Evolutionary conservation across 228 moss, liverwort and hornwort genomes (phyloP), one percentile per base, ranked within the genome.

Genomic region (Sphagnum fallax): DNA sequence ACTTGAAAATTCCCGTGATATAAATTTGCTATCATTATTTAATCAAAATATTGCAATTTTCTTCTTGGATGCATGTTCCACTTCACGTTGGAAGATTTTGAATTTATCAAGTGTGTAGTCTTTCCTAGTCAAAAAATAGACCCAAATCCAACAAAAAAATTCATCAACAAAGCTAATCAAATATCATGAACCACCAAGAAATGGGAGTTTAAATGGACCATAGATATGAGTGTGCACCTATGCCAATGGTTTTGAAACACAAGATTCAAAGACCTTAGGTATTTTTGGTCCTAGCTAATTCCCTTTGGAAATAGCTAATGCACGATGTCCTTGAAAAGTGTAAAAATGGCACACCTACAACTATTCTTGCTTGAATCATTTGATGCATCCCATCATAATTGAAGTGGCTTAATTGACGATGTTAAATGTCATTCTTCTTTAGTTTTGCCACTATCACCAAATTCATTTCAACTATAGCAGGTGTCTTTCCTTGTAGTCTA

Each of bases 151-250:
- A 50, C 71, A 16, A n/a, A 53, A 12, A 16, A 66, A 11, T 76
- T 76, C 66, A 18, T 65, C 70, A 10, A 64, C 65, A 5, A 70
- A 64, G 5, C 12, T 53, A 6, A 70, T 50, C 6, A 70, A 64
- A 16, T 75, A 77, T 9, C 6, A 14, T 10, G 49, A 60, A 50
- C 68, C 67, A 2, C 47, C 18, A n/a, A 32, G 0, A 0, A 68
- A 61, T 61, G 48, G 3, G 51, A 0, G 32, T 2, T 6, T 51
- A 4, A 69, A 11, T 6, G 75, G 75, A 12, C 75, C 75, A 53
- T 63, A 69, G 5, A 69, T 48, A 53, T 75, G 64, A 8, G 75
- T 12, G 61, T 70, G 75, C 11, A 75, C 16, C 5, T 70, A 49
- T 61, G 11, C 5, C 7, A 61, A 5, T 11, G 32, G 2, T 1